Conservation (phyloP, 1,284 basidiomycete genomes). For the Wolfiporia cocos region DNA sequence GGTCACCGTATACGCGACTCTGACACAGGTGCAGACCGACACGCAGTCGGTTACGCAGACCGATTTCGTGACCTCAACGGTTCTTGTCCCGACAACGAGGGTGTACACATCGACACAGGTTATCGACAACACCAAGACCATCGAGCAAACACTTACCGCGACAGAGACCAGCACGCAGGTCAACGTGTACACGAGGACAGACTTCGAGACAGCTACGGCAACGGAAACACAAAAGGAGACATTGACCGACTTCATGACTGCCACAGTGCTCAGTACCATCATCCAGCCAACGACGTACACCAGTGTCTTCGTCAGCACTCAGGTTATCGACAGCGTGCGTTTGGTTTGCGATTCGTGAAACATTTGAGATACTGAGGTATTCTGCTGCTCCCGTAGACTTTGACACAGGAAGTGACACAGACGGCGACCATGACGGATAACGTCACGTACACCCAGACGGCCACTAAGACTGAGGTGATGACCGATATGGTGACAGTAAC, state of each 20-base stretch:
- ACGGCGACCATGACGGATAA: conserved; percentile 30
- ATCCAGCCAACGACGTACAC: conserved; percentile 44
- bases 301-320: conserved; percentile 46
- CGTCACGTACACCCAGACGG: conserved; percentile 26
- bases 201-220: conserved; percentile 27
- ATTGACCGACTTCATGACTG: conserved; percentile 21
- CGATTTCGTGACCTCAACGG: conserved; percentile 44
- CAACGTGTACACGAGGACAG: conserved; percentile 40
- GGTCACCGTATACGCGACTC: conserved; percentile 19
- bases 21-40: conserved; percentile 21
- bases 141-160: conserved; percentile 23
- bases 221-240: conserved; percentile 22
- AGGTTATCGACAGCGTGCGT: conserved; percentile 56
- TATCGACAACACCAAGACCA: conserved; percentile 39
- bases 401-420: conserved; percentile 26
- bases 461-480: conserved; percentile 21
- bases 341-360: neutral
- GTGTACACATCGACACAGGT: conserved; percentile 61
- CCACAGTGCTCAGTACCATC: conserved; percentile 24
- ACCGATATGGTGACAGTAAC: conserved; percentile 24
- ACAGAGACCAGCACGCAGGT: conserved; percentile 18
- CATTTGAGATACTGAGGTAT: neutral
- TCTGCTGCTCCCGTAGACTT: conserved; percentile 16
- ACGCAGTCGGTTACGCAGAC: conserved; percentile 28
- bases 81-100: conserved; percentile 53